Base-by-base conservation (phyloP, 2,329 filamentous ascomycete genomes). In the Cryphonectria nitschkei region DNA sequence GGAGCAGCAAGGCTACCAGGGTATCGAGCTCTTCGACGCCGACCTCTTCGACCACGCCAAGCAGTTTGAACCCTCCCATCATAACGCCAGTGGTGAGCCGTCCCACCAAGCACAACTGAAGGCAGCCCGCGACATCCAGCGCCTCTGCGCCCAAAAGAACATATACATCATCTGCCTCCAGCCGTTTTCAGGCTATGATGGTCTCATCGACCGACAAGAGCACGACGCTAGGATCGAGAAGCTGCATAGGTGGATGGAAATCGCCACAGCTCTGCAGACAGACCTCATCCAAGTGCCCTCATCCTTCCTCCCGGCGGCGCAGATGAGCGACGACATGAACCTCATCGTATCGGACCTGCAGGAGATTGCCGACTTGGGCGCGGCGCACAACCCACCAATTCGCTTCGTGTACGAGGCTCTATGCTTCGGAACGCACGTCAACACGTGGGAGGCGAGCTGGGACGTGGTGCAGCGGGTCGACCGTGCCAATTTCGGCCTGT, bases 161-260 rank as follows among this genome's bases (percentile, higher is more conserved):
- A 84, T 93, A 32, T 76, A 82, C 13, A 87, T 93, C 74, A 84
- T 93, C 74, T 90, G 89, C 73, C 84, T 95, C 0, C 92, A 94
- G 76, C 93, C 93, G 0, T 95, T 95, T 78, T 87, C 88, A 82
- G 88, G 93, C 80, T 94, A 92, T 80, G 93, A 95, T 74, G 93
- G 93, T 1, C 84, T 94, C 0, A 72, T 89, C 7, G 89, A 94
- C 79, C 84, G 91, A 13, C 75, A 80, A 22, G 83, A 87, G 71
- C 90, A 92, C 76, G 80, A 80, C 2, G 1, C 79, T 83, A 37
- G 84, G 89, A 4, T 94, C 41, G 82, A 87, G 26, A 87, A 93
- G 74, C 84, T 95, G 32, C 81, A 86, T 14, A 82, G 91, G 32
- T 95, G 92, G 93, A 90, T 95, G 74, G 78, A 86, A 56, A 82